Conservation (phyloP, 148 eudicot species). For the Chenopodium berlandieri region DNA sequence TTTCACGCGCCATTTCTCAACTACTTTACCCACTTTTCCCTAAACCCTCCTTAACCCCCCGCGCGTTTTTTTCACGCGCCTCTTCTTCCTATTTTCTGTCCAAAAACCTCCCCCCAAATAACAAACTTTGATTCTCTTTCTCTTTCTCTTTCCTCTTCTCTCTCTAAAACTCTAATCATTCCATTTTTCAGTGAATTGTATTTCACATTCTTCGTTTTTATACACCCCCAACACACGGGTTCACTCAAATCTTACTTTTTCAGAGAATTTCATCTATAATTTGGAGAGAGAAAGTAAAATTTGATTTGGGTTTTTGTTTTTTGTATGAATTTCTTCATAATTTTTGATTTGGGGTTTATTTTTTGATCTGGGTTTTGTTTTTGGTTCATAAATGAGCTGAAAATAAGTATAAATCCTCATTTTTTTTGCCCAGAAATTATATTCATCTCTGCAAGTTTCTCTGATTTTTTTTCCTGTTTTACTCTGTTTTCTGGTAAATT, state of each 20-base stretch:
- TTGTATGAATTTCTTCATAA: neutral
- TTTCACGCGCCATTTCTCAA: constrained; percentile 1
- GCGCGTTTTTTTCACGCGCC: neutral
- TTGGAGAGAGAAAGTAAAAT: neutral
- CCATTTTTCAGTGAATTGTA: neutral
- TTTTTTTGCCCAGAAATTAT: neutral
- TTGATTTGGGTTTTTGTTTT: no score
- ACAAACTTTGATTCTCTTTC: constrained; percentile 2
- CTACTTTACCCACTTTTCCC: neutral
- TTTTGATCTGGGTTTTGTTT: neutral
- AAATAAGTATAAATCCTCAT: neutral
- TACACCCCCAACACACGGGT: constrained; percentile 10
- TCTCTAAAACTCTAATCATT: constrained; percentile 4
- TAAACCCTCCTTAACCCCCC: constrained; percentile 24
- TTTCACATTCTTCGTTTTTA: no score
- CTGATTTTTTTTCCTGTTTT: neutral
- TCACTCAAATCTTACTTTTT: neutral
- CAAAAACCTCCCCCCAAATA: constrained; percentile 5
- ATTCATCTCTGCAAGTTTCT: neutral
- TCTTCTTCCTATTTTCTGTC: neutral
- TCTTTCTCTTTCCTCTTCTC: neutral
- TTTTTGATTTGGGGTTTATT: neutral
- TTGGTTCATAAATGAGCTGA: neutral
- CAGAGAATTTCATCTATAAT: neutral
- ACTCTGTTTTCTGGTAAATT: neutral